phyloP scores from a whole-genome alignment of 768 basidiomycete genomes.

The Mycena venus region DNA sequence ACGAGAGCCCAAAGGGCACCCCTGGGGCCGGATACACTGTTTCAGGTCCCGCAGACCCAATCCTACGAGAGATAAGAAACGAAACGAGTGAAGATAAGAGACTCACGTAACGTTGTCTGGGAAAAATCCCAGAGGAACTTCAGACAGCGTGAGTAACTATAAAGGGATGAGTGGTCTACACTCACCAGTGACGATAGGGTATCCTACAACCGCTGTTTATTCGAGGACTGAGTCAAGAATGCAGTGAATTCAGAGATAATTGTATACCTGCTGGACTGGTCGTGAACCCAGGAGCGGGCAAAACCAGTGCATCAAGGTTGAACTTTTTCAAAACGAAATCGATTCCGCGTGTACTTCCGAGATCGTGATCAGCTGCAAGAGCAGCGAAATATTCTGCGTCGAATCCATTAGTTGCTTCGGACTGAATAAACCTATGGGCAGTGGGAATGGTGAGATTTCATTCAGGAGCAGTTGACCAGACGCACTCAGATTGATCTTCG shows the following conservation, averaged over 20 bases:
- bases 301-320: constrained; percentile 65
- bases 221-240: not conserved
- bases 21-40: constrained; percentile 67
- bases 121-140: constrained; percentile 74
- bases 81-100: not conserved
- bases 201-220: constrained; percentile 68
- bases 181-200: constrained; percentile 75
- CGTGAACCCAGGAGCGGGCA: constrained; percentile 59
- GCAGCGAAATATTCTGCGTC: constrained; percentile 60
- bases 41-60: constrained; percentile 53
- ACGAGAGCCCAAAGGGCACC: constrained; percentile 73
- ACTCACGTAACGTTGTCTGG: constrained; percentile 56
- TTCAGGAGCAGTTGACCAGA: not conserved
- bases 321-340: constrained; percentile 62
- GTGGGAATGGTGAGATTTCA: not conserved
- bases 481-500: constrained; percentile 52
- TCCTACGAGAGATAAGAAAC: constrained; percentile 17
- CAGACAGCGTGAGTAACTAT: constrained; percentile 1
- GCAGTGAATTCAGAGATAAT: not conserved
- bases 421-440: constrained; percentile 47
- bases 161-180: not conserved
- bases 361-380: constrained; percentile 57
- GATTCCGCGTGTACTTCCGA: constrained; percentile 67
- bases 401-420: constrained; percentile 56
- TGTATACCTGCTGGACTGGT: constrained; percentile 53